These are phyloP conservation scores for Ochetophila trinervis DNA, from an alignment of 306 rosid species.

Conservation along the genomic window DNA sequence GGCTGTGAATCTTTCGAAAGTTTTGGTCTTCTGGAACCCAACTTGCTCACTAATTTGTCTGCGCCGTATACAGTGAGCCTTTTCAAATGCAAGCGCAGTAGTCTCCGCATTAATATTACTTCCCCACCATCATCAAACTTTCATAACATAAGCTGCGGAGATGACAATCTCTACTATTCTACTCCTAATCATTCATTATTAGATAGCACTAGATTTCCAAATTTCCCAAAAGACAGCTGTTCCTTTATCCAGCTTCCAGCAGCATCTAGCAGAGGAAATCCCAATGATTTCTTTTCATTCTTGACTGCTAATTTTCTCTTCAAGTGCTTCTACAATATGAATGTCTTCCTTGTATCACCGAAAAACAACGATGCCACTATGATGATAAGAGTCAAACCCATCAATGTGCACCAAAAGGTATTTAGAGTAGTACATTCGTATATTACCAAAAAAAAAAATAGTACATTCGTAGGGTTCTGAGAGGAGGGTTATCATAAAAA, in stretches of 20 bases:
- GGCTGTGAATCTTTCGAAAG: too few species aligned
- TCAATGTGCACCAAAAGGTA: too few species aligned
- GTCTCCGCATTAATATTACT: too few species aligned
- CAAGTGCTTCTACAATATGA: neutral
- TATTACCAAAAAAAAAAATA: too few species aligned
- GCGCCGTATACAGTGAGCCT: neutral
- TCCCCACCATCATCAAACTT: neutral
- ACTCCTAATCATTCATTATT: neutral
- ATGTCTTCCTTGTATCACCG: conserved; percentile 26
- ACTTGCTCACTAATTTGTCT: too few species aligned
- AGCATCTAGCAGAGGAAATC: too few species aligned
- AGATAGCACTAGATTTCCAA: neutral
- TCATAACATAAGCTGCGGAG: neutral
- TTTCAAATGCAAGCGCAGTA: conserved; percentile 15
- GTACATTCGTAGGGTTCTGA: too few species aligned
- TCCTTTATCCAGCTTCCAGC: neutral
- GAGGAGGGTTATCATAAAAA: neutral
- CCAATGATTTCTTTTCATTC: too few species aligned
- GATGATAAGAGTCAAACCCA: too few species aligned
- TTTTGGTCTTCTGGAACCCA: too few species aligned
- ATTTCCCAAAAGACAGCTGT: neutral
- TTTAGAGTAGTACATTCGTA: too few species aligned
- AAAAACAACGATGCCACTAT: too few species aligned
- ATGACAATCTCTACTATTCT: neutral
- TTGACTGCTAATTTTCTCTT: neutral